Conservation (phyloP, 768 basidiomycete genomes). For the Suillus tomentosus region DNA sequence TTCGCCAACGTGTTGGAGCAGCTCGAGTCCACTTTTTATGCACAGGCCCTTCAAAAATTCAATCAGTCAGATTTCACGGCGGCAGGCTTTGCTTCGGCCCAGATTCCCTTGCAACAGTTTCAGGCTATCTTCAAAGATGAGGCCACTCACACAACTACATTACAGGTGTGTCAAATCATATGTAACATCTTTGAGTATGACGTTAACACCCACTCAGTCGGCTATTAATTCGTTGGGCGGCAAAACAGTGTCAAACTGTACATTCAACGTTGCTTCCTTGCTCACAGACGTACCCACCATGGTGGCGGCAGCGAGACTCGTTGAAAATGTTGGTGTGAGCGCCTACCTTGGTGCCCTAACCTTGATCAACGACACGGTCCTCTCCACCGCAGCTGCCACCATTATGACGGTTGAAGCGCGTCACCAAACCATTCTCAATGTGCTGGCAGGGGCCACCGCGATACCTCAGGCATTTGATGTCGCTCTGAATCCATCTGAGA, state of each 20-base stretch:
- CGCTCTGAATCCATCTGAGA: constrained; percentile 65
- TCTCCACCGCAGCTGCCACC: constrained; percentile 67
- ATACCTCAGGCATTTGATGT: constrained; percentile 76
- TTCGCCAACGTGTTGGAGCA: constrained; percentile 79
- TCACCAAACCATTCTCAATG: constrained; percentile 77
- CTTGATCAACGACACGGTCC: constrained; percentile 57
- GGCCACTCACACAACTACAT: constrained; percentile 52
- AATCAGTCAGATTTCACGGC: constrained; percentile 57
- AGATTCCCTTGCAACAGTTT: constrained; percentile 63
- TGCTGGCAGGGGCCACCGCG: constrained; percentile 56
- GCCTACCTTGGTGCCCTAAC: constrained; percentile 78
- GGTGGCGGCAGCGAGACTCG: constrained; percentile 68
- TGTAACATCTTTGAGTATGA: background rate
- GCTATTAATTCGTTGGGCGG: constrained; percentile 57
- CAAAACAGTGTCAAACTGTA: constrained; percentile 55
- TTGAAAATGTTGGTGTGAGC: constrained; percentile 75
- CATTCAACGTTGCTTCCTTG: constrained; percentile 66
- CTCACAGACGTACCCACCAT: constrained; percentile 69
- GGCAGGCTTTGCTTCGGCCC: constrained; percentile 63
- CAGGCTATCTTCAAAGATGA: constrained; percentile 63
- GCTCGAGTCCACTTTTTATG: constrained; percentile 70
- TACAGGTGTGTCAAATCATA: constrained; percentile 43
- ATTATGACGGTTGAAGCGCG: constrained; percentile 84
- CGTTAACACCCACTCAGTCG: constrained; percentile 30
- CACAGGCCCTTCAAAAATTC: constrained; percentile 67